Base-by-base conservation (phyloP, 78 protist species). In the Cavenderia fasciculata region DNA sequence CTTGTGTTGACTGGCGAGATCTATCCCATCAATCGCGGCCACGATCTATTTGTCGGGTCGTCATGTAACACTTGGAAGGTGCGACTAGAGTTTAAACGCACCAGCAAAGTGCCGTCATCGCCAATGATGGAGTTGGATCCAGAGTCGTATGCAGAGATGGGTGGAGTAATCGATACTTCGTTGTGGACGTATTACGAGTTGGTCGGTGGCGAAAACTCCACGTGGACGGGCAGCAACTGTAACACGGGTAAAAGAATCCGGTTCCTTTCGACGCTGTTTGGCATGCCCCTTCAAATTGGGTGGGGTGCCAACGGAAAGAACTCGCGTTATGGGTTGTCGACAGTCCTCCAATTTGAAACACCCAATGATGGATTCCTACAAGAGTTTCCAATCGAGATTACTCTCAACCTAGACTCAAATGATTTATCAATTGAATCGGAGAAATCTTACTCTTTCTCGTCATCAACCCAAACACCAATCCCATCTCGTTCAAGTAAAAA, bases 231-330 rank as follows among this genome's bases (percentile, higher is more conserved):
- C 38, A 33, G 19, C 25, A 40, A 41, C 23, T 73, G 82, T 34
- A 73, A 73, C 40, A 12, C 19, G 25, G 68, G 54, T 7, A 51
- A 25, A 10, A 33, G 12, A 1, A 1, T 56, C 34, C 1, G 18
- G 1, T 43, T 40, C 31, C 1, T 7, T 19, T 10, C 36, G n/a
- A 19, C 11, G 12, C 3, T 7, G 1, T 2, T 19, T 43, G 31
- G 23, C 5, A 71, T 71, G 59, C 62, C 43, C 33, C 56, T 61
- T 40, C 86, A 75, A 61, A 47, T 75, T 33, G 86, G 86, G 31
- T 0, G 44, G 21, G 86, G 86, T 0, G 86, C 86, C 63, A 75
- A 75, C 44, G 59, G 59, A 38, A 75, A 61, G 41, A 75, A 75
- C 40, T n/a, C n/a, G n/a, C n/a, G n/a, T n/a, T n/a, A n/a, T n/a